Percentiles rank a stretch among this genome's conserved stretches.
Conservation (phyloP, 306 rosid species). For the Trichosanthes cucumerina region DNA sequence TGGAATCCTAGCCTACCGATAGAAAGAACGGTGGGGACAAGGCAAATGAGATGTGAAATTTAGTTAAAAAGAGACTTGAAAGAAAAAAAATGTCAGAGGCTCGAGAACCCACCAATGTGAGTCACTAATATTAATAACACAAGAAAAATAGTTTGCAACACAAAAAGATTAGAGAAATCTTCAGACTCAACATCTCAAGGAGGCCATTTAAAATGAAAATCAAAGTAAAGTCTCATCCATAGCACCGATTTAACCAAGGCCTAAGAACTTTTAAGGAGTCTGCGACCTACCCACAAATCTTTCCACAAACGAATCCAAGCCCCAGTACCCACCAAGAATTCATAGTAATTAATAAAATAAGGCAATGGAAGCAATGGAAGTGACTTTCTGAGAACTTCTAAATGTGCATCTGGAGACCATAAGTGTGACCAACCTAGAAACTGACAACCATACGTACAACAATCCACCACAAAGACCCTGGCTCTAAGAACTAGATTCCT, state of each 20-base stretch:
- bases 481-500: background rate
- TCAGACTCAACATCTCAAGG: background rate
- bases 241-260: background rate
- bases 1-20: background rate
- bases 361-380: background rate
- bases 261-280: too few species aligned
- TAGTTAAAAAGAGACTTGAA: background rate
- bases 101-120: background rate
- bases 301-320: background rate
- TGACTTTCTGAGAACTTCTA: background rate
- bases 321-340: background rate
- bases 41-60: background rate
- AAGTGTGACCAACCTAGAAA: background rate
- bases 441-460: background rate
- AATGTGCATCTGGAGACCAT: background rate
- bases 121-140: background rate
- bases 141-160: background rate
- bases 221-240: background rate
- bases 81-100: background rate
- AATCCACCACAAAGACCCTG: background rate
- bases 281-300: background rate
- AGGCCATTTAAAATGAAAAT: background rate
- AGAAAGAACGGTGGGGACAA: too few species aligned
- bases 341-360: background rate
- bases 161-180: background rate